Evolutionary conservation across 2,329 filamentous ascomycete species (phyloP).

Genomic region (Apiospora sp.): DNA sequence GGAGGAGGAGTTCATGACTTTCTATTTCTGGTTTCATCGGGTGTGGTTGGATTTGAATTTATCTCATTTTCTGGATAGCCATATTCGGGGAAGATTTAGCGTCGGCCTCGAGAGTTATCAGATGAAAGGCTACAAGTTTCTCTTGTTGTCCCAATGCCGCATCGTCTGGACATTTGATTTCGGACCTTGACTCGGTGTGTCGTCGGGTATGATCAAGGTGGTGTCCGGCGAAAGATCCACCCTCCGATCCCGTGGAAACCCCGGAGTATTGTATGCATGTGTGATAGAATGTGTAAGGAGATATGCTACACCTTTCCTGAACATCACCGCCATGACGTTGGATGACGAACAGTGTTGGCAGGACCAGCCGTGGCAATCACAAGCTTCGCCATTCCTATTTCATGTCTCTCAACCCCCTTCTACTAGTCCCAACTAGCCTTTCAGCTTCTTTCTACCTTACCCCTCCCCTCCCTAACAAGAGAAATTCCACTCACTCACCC

Average conservation of each 20-base stretch:
- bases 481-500: background rate
- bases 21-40: background rate
- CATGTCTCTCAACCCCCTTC: background rate
- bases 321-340: background rate
- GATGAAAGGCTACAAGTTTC: background rate
- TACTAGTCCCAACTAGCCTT: background rate
- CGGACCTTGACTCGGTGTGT: background rate
- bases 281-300: background rate
- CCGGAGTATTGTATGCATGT: background rate
- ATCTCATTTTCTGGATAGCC: no score
- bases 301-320: background rate
- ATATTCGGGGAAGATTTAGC: background rate
- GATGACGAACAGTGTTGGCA: background rate
- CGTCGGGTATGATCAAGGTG: background rate
- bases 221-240: background rate
- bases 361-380: slow-evolving; percentile 1
- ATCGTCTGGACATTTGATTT: background rate
- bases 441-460: background rate
- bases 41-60: background rate
- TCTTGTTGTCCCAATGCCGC: background rate
- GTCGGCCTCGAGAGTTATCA: background rate
- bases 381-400: background rate
- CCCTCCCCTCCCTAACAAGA: background rate
- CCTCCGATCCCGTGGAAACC: background rate
- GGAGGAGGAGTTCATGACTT: background rate